Percentiles rank a stretch among this genome's conserved stretches.
These are phyloP conservation scores for Tolypocladium endophyticum DNA, from an alignment of 2,329 filamentous ascomycete genomes.

Conservation along the genomic window DNA sequence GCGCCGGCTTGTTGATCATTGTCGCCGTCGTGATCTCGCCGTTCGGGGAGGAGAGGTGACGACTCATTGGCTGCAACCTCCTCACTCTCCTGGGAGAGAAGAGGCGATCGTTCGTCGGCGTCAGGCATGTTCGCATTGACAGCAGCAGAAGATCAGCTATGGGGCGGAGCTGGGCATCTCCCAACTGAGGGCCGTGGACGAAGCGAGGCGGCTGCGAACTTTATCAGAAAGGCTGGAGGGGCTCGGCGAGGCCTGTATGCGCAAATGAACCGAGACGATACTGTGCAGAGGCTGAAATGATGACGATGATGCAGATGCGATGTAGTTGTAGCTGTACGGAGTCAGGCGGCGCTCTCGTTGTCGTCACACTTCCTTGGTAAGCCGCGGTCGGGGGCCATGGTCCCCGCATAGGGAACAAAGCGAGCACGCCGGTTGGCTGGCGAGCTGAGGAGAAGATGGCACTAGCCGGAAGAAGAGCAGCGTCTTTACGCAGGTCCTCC, in stretches of 20 bases:
- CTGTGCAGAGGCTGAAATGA: neutral
- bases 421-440: neutral
- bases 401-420: neutral
- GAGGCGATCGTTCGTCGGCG: constrained; percentile 34
- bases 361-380: neutral
- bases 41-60: constrained; percentile 38
- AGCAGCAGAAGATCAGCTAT: constrained; percentile 3
- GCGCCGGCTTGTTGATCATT: constrained; percentile 24
- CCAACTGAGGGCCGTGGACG: neutral
- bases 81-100: constrained; percentile 27
- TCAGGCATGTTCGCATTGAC: constrained; percentile 30
- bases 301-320: neutral
- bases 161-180: neutral
- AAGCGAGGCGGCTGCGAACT: neutral
- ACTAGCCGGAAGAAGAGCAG: neutral
- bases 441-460: neutral
- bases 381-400: neutral
- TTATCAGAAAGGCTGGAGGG: neutral
- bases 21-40: constrained; percentile 10
- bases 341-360: neutral
- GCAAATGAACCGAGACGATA: neutral
- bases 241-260: neutral
- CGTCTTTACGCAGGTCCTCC: neutral
- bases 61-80: constrained; percentile 26
- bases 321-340: neutral